Percentiles rank a stretch among this genome's conserved stretches.
Conservation (phyloP, 495 filamentous ascomycete species). For the Penicillium cosmopolitanum region DNA sequence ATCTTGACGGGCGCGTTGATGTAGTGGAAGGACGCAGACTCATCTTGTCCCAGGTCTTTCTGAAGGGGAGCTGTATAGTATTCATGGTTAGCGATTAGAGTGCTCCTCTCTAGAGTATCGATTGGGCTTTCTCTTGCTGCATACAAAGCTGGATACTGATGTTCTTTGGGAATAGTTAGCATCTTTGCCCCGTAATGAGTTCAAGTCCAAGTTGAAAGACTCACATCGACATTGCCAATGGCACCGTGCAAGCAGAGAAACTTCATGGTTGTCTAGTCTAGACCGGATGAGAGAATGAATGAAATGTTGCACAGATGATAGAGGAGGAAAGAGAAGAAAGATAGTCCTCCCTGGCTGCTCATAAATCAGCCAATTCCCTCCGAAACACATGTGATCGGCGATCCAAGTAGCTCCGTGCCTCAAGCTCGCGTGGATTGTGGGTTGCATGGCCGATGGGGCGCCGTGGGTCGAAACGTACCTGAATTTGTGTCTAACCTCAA, state of each 20-base stretch:
- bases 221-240: conserved; percentile 36
- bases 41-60: conserved; percentile 47
- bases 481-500: conserved; percentile 24
- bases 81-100: background rate
- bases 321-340: conserved; percentile 7
- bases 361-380: conserved; percentile 19
- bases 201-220: background rate
- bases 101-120: background rate
- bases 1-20: conserved; percentile 50
- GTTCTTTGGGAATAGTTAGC: conserved; percentile 38
- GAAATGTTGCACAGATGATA: conserved; percentile 10
- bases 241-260: conserved; percentile 37
- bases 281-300: background rate
- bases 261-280: conserved; percentile 24
- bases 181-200: conserved; percentile 11
- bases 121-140: background rate
- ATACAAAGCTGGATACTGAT: conserved; percentile 55
- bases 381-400: conserved; percentile 25
- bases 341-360: conserved; percentile 5
- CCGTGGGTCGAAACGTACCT: conserved; percentile 16
- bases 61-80: conserved; percentile 38
- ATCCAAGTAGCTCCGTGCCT: background rate
- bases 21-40: conserved; percentile 49
- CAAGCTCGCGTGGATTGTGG: conserved; percentile 26
- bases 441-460: conserved; percentile 1